phyloP scores from a whole-genome alignment of 78 protist species.

The Dictyostelium capitatum region DNA sequence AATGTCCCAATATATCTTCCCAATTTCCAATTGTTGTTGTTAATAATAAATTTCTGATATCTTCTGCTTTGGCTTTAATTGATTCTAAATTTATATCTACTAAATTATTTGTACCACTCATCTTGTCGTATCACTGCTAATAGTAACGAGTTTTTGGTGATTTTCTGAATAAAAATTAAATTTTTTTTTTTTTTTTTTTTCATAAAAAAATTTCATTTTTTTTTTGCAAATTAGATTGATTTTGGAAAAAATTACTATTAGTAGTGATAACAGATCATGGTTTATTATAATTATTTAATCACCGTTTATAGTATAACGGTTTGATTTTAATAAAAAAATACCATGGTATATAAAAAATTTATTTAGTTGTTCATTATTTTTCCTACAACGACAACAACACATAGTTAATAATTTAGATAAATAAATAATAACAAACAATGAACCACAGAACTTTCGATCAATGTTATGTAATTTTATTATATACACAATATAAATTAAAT shows the following conservation, averaged over 20 bases:
- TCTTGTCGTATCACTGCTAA: background rate
- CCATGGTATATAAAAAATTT: no score
- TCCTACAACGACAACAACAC: background rate
- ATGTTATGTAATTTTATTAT: background rate
- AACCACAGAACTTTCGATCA: background rate
- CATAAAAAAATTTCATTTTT: background rate
- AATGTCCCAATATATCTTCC: conserved; percentile 70
- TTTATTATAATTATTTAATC: no score
- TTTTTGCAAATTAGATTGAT: no score
- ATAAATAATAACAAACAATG: background rate
- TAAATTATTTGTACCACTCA: background rate
- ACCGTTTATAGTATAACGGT: no score
- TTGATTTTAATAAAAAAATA: no score
- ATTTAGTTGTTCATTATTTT: no score
- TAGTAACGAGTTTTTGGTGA: background rate
- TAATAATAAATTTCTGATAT: conserved; percentile 34
- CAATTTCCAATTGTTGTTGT: conserved; percentile 60
- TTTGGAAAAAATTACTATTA: no score
- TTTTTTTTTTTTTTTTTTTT: background rate
- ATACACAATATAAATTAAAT: background rate
- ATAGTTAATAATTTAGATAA: no score
- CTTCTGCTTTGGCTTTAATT: conserved; percentile 67
- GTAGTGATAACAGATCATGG: no score
- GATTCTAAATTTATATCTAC: conserved; percentile 62
- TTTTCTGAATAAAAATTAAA: background rate